phyloP scores from a whole-genome alignment of 352 stramenopile species.

The Peronosclerospora sorghi region DNA sequence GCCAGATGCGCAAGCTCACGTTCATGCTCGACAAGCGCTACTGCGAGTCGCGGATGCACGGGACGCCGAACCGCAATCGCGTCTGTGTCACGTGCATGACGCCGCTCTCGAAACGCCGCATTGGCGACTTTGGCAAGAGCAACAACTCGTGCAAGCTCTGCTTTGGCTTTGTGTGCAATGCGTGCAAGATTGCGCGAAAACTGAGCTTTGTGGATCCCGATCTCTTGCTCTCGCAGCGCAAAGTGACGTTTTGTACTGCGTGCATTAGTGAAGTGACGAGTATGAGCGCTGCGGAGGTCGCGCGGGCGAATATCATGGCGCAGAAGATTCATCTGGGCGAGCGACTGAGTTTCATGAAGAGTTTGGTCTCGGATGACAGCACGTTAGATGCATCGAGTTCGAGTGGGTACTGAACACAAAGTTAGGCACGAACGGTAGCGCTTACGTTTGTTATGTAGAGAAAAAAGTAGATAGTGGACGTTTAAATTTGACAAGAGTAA shows the following conservation, averaged over 20 bases:
- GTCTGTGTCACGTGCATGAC: conserved; percentile 19
- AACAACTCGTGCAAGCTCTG: conserved; percentile 17
- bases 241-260: conserved; percentile 21
- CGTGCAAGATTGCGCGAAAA: conserved; percentile 18
- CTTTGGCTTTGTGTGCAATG: conserved; percentile 17
- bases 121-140: conserved; percentile 18
- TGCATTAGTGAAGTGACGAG: conserved; percentile 17
- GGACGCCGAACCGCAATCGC: conserved; percentile 12
- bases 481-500: no score
- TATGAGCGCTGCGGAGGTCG: conserved; percentile 15
- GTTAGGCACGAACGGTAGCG: no score
- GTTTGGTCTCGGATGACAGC: no score
- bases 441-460: no score
- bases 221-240: conserved; percentile 16
- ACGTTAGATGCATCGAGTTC: no score
- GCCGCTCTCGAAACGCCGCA: conserved; percentile 7
- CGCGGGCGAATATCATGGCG: conserved; percentile 12
- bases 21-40: conserved; percentile 17
- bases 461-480: no score
- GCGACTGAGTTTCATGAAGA: no score
- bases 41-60: conserved; percentile 11
- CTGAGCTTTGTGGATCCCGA: conserved; percentile 25
- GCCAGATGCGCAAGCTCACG: conserved; percentile 20
- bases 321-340: no score
- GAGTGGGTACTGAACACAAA: no score